Evolutionary conservation across 208 protist genomes (phyloP).

Genomic region (Trypanosomatidae sp.): DNA sequence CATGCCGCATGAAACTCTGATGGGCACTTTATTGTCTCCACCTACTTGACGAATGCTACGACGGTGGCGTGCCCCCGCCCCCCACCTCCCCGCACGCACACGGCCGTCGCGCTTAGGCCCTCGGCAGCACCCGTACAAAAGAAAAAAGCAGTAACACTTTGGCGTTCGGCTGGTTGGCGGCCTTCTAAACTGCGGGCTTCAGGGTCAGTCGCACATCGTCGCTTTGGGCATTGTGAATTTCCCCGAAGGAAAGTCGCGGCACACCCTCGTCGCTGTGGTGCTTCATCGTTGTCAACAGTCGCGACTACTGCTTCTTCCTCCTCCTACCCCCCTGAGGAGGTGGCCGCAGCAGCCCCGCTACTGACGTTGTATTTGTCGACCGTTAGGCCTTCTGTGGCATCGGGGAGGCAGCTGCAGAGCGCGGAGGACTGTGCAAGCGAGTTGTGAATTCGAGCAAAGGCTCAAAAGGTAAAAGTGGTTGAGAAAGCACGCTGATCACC

Average conservation of each 20-base stretch:
- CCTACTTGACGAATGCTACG: constrained; percentile 38
- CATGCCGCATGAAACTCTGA: constrained; percentile 52
- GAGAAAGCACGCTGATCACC: neutral
- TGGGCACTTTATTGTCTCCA: constrained; percentile 30
- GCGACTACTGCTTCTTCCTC: constrained; percentile 17
- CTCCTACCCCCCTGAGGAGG: neutral
- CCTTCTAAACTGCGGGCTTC: constrained; percentile 15
- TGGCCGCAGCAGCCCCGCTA: neutral
- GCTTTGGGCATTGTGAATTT: constrained; percentile 30
- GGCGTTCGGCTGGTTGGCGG: constrained; percentile 15
- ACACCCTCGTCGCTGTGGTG: constrained; percentile 40
- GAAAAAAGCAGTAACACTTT: constrained; percentile 48
- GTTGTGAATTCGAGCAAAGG: neutral
- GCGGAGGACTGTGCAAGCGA: neutral
- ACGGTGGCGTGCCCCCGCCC: constrained; percentile 8
- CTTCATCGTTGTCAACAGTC: constrained; percentile 48
- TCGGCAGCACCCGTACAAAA: constrained; percentile 15
- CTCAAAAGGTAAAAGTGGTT: neutral
- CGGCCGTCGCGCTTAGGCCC: constrained; percentile 20
- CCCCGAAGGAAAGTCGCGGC: constrained; percentile 33
- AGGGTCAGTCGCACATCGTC: constrained; percentile 10
- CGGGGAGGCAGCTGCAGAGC: neutral
- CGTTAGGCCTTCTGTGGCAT: constrained; percentile 10
- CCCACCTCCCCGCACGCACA: constrained; percentile 3
- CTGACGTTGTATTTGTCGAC: neutral